Evolutionary conservation across 2,329 filamentous ascomycete species (phyloP).

Genomic region (Neofusicoccum sp.): DNA sequence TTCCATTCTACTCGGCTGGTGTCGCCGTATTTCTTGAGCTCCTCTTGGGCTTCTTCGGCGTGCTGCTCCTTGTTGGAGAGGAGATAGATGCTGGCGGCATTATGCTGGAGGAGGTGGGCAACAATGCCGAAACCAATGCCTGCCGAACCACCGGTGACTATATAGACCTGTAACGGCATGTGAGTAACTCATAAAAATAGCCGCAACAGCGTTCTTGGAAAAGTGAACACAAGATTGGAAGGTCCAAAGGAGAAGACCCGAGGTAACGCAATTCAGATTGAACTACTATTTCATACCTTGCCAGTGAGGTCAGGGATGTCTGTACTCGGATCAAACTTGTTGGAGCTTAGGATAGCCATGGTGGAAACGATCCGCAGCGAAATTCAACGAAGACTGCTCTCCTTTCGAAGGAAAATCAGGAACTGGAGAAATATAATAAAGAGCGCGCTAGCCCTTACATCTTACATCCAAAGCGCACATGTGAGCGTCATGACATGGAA

Average conservation of each 20-base stretch:
- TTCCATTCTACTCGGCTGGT: slow-evolving; percentile 44
- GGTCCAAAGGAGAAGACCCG: neutral
- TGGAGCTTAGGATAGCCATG: slow-evolving; percentile 22
- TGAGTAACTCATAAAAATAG: neutral
- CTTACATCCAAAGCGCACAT: neutral
- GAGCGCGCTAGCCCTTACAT: neutral
- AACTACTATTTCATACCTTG: slow-evolving; percentile 27
- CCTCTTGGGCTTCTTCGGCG: slow-evolving; percentile 44
- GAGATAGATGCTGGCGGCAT: slow-evolving; percentile 47
- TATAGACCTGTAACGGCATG: slow-evolving; percentile 36
- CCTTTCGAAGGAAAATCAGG: neutral
- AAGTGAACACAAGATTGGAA: neutral
- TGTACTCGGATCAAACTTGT: slow-evolving; percentile 41
- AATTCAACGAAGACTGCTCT: too few relatives aligned
- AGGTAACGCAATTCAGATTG: neutral
- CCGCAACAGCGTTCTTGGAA: too few relatives aligned
- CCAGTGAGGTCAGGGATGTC: slow-evolving; percentile 42
- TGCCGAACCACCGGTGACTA: slow-evolving; percentile 51
- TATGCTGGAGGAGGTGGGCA: slow-evolving; percentile 54
- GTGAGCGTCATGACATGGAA: slow-evolving; percentile 3
- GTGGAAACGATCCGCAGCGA: neutral
- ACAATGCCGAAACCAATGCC: slow-evolving; percentile 53
- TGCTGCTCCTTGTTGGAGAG: slow-evolving; percentile 52
- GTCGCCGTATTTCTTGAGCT: slow-evolving; percentile 47
- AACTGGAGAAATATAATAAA: neutral